Evolutionary conservation across 495 filamentous ascomycete genomes (phyloP).

Genomic region (Annulohypoxylon nitens): DNA sequence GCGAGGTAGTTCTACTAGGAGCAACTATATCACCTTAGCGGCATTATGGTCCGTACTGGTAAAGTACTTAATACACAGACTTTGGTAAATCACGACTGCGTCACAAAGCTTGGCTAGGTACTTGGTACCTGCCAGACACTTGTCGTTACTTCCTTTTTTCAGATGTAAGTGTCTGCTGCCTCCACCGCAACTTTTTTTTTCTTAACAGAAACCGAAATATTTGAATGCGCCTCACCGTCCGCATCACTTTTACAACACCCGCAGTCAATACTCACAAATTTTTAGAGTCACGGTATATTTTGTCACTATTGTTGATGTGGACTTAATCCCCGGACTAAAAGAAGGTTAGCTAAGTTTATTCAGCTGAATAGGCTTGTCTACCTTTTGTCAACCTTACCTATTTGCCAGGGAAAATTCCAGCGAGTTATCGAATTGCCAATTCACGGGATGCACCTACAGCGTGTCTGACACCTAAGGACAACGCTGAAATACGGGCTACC

Average conservation of each 20-base stretch:
- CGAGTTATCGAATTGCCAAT: not conserved
- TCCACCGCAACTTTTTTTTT: conserved; percentile 32
- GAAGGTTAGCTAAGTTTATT: not conserved
- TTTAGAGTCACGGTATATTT: conserved; percentile 6
- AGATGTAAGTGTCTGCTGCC: conserved; percentile 14
- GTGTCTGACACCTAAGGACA: conserved; percentile 3
- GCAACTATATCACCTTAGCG: not conserved
- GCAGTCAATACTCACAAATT: conserved; percentile 6
- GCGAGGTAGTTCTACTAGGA: not conserved
- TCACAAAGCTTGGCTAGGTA: not conserved
- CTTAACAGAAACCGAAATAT: conserved; percentile 10
- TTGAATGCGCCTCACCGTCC: conserved; percentile 27
- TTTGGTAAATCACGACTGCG: conserved; percentile 8
- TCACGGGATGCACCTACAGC: conserved; percentile 1
- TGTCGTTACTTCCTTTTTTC: not conserved
- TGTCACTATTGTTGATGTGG: conserved; percentile 7
- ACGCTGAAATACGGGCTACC: not conserved
- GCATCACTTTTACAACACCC: conserved; percentile 5
- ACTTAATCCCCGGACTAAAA: conserved; percentile 9
- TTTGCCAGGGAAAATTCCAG: conserved; percentile 12
- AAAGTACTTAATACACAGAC: not conserved
- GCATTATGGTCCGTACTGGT: not conserved
- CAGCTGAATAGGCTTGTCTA: not conserved
- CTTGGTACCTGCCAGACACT: not conserved
- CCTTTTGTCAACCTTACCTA: not conserved